Evolutionary conservation across 805 yeast species (phyloP).

Genomic region (Candida krabiensis): DNA sequence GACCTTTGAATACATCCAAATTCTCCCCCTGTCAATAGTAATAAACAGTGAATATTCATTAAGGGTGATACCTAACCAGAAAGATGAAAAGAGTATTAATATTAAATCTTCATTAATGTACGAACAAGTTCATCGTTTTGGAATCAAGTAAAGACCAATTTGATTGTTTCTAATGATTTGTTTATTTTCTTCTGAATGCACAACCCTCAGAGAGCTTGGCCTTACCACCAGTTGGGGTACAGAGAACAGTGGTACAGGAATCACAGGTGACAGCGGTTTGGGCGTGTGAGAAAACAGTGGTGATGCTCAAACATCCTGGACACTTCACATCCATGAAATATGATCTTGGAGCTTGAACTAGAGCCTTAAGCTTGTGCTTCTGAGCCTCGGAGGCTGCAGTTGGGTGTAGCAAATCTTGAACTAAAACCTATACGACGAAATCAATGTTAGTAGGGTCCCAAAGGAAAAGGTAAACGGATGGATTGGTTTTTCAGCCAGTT

Average conservation of each 20-base stretch:
- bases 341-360: conserved; percentile 98
- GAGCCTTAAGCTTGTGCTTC: conserved; percentile 95
- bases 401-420: conserved; percentile 99
- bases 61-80: conserved; percentile 1
- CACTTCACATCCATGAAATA: conserved; percentile 99
- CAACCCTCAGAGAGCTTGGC: conserved; percentile 99
- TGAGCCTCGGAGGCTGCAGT: conserved; percentile 93
- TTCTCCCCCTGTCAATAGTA: too few relatives aligned
- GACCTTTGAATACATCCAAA: too few relatives aligned
- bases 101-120: background rate
- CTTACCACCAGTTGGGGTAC: conserved; percentile 99
- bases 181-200: conserved; percentile 98
- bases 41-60: conserved; percentile 7
- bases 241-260: conserved; percentile 95
- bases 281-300: conserved; percentile 99
- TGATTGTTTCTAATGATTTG: background rate
- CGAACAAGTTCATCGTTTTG: background rate
- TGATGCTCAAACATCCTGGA: conserved; percentile 98
- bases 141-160: background rate
- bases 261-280: conserved; percentile 99
- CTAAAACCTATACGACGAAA: conserved; percentile 67
- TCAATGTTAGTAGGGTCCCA: too few relatives aligned
- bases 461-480: too few relatives aligned
- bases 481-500: too few relatives aligned
- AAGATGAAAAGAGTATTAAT: background rate